phyloP scores from a whole-genome alignment of 164 flowering plant species.

The Vitis rupestris region DNA sequence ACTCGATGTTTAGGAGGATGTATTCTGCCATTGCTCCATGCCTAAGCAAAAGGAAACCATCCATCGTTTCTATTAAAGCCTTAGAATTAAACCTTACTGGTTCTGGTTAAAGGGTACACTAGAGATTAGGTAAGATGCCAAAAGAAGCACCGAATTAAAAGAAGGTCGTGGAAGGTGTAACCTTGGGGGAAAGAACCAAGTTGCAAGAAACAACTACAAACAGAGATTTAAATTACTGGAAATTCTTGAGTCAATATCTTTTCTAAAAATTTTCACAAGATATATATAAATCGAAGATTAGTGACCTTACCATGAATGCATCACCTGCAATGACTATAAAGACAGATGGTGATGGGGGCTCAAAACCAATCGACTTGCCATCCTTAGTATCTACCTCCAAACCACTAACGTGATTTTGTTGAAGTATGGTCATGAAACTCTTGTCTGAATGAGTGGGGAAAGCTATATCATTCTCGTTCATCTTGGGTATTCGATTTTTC shows the following conservation, averaged over 20 bases:
- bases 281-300: neutral
- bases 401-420: constrained; percentile 40
- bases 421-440: constrained; percentile 44
- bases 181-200: no score
- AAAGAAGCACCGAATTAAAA: no score
- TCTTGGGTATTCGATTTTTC: constrained; percentile 27
- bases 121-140: no score
- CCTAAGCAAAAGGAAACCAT: constrained; percentile 16
- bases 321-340: constrained; percentile 49
- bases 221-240: no score
- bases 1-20: constrained; percentile 36
- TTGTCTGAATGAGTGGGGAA: constrained; percentile 48
- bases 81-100: no score
- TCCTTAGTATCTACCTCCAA: constrained; percentile 39
- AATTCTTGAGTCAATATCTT: no score
- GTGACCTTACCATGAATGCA: constrained; percentile 35
- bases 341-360: constrained; percentile 30
- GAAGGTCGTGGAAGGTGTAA: no score
- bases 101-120: no score
- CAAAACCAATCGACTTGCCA: constrained; percentile 38
- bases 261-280: no score
- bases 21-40: constrained; percentile 50
- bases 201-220: no score
- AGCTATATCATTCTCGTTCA: constrained; percentile 23
- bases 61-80: no score